Conservation (phyloP, 805 yeast genomes). For the Zygosaccharomyces siamensis region DNA sequence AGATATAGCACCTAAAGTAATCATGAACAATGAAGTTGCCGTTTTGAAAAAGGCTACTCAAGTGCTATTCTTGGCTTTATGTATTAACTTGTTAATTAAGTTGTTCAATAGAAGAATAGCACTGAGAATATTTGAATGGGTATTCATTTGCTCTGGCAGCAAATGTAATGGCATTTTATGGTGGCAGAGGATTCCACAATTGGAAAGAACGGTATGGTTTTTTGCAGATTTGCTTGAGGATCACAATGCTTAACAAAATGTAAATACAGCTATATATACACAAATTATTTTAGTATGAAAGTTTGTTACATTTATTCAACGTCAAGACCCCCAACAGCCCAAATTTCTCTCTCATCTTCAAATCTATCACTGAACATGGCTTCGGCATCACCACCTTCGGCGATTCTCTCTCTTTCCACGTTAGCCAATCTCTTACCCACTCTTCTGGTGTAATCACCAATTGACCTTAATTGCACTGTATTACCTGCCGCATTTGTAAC, state of each 20-base stretch:
- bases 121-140: slow-evolving; percentile 8
- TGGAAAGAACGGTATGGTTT: slow-evolving; percentile 26
- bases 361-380: slow-evolving; percentile 76
- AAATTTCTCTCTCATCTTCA: slow-evolving; percentile 82
- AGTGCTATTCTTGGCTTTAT: slow-evolving; percentile 9
- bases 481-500: slow-evolving; percentile 43
- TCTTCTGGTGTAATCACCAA: slow-evolving; percentile 84
- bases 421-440: slow-evolving; percentile 82
- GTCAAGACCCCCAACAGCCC: slow-evolving; percentile 79
- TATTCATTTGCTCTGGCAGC: slow-evolving; percentile 19
- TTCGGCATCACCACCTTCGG: slow-evolving; percentile 86
- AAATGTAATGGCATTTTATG: slow-evolving; percentile 20
- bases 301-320: not conserved
- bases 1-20: slow-evolving; percentile 10
- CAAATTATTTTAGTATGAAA: not conserved
- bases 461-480: slow-evolving; percentile 61
- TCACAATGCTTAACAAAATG: not conserved
- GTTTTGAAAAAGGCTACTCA: slow-evolving; percentile 6
- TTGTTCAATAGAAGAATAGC: slow-evolving; percentile 9
- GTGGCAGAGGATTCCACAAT: slow-evolving; percentile 28
- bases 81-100: slow-evolving; percentile 12
- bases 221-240: slow-evolving; percentile 20
- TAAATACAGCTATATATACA: not conserved
- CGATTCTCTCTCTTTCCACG: slow-evolving; percentile 82
- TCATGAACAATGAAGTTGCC: slow-evolving; percentile 1